Evolutionary conservation across 73 alveolate genomes (phyloP).

Genomic region (Paramecium primaurelia): DNA sequence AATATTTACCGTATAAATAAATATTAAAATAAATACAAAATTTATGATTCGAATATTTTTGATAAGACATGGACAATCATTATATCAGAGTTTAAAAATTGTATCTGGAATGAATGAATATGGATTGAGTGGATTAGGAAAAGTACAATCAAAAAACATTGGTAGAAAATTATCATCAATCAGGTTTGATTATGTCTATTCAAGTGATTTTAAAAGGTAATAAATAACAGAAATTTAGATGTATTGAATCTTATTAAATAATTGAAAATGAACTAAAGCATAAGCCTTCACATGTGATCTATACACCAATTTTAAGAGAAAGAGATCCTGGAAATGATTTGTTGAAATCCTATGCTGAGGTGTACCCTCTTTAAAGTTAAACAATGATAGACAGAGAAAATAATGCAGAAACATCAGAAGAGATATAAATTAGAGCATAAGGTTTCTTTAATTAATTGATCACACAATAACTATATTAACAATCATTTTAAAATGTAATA

Average conservation of each 20-base stretch:
- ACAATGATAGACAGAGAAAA: background rate
- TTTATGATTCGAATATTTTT: background rate
- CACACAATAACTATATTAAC: background rate
- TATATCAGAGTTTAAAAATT: constrained; percentile 3
- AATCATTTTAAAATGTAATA: background rate
- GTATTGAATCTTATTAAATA: background rate
- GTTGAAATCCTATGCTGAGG: background rate
- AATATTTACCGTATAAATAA: background rate
- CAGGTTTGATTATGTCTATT: constrained; percentile 18
- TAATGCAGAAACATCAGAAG: constrained; percentile 1
- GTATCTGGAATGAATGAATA: constrained; percentile 35
- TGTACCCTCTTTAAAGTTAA: background rate
- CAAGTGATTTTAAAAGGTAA: constrained; percentile 19
- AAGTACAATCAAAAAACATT: background rate
- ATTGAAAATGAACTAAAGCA: background rate
- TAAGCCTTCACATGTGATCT: background rate
- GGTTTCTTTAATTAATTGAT: background rate
- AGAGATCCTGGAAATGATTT: constrained; percentile 43
- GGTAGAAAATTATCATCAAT: background rate
- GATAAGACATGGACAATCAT: constrained; percentile 31
- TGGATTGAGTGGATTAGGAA: constrained; percentile 11
- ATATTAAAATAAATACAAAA: background rate
- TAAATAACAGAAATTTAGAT: background rate
- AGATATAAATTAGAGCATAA: background rate
- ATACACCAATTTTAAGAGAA: constrained; percentile 14